Evolutionary conservation across 2,329 filamentous ascomycete species (phyloP).

Genomic region (Colletotrichum sp.): DNA sequence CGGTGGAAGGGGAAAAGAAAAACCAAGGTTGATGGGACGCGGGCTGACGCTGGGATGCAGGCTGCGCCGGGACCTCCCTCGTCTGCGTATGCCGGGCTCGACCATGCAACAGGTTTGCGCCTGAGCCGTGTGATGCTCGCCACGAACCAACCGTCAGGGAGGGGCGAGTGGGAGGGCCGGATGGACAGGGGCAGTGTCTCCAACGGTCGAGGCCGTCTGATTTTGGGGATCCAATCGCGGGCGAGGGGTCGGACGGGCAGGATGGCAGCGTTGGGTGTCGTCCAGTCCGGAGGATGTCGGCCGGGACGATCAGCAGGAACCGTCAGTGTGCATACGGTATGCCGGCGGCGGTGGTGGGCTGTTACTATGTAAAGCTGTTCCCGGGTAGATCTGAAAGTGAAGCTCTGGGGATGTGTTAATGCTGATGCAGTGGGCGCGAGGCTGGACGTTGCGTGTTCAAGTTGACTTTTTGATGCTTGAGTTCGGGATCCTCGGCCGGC

Average conservation of each 20-base stretch:
- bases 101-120: conserved; percentile 16
- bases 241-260: neutral
- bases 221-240: neutral
- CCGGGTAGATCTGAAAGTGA: neutral
- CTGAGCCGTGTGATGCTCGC: neutral
- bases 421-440: neutral
- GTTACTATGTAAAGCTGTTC: neutral
- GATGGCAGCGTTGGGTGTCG: neutral
- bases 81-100: neutral
- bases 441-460: neutral
- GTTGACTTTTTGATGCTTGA: neutral
- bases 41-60: conserved; percentile 10
- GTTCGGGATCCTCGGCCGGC: conserved; percentile 16
- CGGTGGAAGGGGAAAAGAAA: neutral
- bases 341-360: neutral
- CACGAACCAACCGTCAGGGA: neutral
- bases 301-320: neutral
- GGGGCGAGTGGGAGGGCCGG: neutral
- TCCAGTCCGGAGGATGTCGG: neutral
- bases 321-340: neutral
- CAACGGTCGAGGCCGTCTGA: neutral
- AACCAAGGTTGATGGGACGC: conserved; percentile 8
- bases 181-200: neutral
- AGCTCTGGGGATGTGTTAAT: neutral
- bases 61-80: conserved; percentile 15